Base-by-base conservation (phyloP, 2,329 filamentous ascomycete genomes). In the Pyrenochaeta sp. region DNA sequence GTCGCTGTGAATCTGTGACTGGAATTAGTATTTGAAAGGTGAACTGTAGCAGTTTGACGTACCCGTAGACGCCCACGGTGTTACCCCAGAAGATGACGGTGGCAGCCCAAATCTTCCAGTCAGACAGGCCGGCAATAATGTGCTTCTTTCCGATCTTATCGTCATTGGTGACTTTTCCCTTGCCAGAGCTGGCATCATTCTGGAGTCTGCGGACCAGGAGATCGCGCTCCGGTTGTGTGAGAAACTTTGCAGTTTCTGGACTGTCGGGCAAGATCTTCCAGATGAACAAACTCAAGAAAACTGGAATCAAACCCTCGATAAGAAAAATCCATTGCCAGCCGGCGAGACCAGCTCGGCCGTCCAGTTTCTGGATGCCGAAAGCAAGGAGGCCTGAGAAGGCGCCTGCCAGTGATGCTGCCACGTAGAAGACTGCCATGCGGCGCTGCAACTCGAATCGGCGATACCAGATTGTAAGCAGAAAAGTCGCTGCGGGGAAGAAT, bases 401-500 rank as follows among this genome's bases (percentile, higher is more conserved):
- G 4, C 67, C 67, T 0, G 65, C 61, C 6, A 69, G 48, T 3
- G 65, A 63, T 1, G 66, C 66, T 17, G 66, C 62, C 18, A 65
- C 44, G 37, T 69, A 70, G 44, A 70, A 69, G 8, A 69, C 58
- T 5, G 67, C 66, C 63, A 69, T 64, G 4, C 68, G 62, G 9
- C 62, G 60, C 35, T 69, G 65, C 3, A 68, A 40, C 53, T 71
- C 68, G 31, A 61, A 66, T 8, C 67, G 60, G 3, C 58, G 59
- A 34, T 71, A 71, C 67, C 68, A 71, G 6, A 68, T 41, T 3
- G 67, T 69, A 7, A 71, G 47, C 9, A 68, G 41, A 35, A 68
- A 69, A 1, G 81, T 81, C 58, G 88, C 86, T 14, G 85, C 86
- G 0, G 85, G 85, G 3, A 88, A 74, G 40, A 88, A 72, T 0